phyloP scores from a whole-genome alignment of 768 basidiomycete genomes.

The Pisolithus marmoratus region DNA sequence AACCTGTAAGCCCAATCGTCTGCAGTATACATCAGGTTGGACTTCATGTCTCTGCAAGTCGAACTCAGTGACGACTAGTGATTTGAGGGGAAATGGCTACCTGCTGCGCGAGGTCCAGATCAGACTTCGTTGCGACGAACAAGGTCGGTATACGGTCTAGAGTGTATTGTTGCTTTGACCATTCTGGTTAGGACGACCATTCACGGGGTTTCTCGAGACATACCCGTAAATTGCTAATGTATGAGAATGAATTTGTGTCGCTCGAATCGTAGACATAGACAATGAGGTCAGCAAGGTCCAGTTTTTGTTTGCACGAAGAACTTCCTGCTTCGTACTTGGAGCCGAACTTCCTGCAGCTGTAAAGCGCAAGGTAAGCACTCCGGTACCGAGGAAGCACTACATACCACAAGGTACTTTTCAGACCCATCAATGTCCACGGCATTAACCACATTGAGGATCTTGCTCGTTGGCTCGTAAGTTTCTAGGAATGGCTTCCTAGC shows the following conservation, averaged over 20 bases:
- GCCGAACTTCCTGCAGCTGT: slow-evolving; percentile 95
- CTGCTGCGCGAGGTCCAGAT: slow-evolving; percentile 94
- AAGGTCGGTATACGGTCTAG: slow-evolving; percentile 92
- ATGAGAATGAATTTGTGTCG: slow-evolving; percentile 98
- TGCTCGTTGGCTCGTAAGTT: slow-evolving; percentile 83
- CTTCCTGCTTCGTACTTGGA: slow-evolving; percentile 92
- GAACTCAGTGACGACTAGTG: slow-evolving; percentile 4
- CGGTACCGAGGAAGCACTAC: slow-evolving; percentile 27
- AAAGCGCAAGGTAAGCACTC: slow-evolving; percentile 1
- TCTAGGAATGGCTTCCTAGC: slow-evolving; percentile 74
- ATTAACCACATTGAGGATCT: slow-evolving; percentile 89
- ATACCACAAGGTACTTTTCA: slow-evolving; percentile 93
- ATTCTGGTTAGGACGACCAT: slow-evolving; percentile 11
- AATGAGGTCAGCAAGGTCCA: slow-evolving; percentile 89
- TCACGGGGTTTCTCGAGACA: slow-evolving; percentile 18
- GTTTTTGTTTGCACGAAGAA: slow-evolving; percentile 83
- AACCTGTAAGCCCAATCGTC: slow-evolving; percentile 82
- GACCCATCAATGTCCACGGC: slow-evolving; percentile 90
- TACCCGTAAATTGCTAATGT: slow-evolving; percentile 94
- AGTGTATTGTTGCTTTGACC: slow-evolving; percentile 87
- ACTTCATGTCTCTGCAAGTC: slow-evolving; percentile 83
- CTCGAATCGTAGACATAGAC: slow-evolving; percentile 96
- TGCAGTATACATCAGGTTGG: slow-evolving; percentile 95
- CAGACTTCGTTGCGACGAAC: slow-evolving; percentile 98
- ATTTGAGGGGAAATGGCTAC: slow-evolving; percentile 21